phyloP scores from a whole-genome alignment of 225 moss, liverwort and hornwort genomes.

The Marchantia polymorpha region DNA sequence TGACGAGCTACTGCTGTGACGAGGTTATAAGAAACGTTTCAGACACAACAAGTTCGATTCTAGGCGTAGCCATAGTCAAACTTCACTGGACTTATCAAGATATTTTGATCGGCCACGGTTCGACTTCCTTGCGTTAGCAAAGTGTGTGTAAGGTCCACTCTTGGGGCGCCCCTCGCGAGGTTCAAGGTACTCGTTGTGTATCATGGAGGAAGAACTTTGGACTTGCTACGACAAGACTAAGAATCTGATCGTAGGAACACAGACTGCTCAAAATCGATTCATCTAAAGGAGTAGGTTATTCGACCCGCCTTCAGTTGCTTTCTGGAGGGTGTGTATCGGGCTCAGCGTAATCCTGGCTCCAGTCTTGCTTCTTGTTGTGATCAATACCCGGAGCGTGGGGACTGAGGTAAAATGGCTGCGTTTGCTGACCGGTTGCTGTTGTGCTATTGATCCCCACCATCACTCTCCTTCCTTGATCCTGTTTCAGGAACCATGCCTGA shows the following conservation, averaged over 20 bases:
- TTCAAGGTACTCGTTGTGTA: constrained; percentile 2
- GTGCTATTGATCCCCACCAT: constrained; percentile 13
- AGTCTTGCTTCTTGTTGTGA: constrained; percentile 48
- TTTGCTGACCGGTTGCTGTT: constrained; percentile 11
- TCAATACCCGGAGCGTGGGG: constrained; percentile 40
- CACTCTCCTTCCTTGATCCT: constrained; percentile 24
- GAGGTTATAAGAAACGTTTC: neutral
- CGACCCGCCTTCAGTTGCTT: constrained; percentile 36
- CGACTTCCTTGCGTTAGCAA: neutral
- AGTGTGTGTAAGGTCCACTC: constrained; percentile 5
- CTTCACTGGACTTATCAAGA: constrained; percentile 5
- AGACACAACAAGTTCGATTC: constrained; percentile 8
- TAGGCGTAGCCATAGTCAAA: neutral
- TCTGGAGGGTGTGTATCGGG: constrained; percentile 51
- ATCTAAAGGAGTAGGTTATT: constrained; percentile 4
- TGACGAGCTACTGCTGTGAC: constrained; percentile 13
- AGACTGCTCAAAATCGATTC: neutral
- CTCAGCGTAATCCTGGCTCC: constrained; percentile 53
- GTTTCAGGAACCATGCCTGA: constrained; percentile 11
- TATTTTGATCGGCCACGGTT: neutral
- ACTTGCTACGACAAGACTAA: constrained; percentile 4
- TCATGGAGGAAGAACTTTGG: neutral
- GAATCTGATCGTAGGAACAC: constrained; percentile 1
- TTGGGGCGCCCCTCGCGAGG: neutral
- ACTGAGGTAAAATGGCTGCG: constrained; percentile 31